A percentile compares a stretch with the other conserved stretches of the same genome.
Evolutionary conservation across 73 alveolate species (phyloP).

Genomic region (Urostyla sp.): DNA sequence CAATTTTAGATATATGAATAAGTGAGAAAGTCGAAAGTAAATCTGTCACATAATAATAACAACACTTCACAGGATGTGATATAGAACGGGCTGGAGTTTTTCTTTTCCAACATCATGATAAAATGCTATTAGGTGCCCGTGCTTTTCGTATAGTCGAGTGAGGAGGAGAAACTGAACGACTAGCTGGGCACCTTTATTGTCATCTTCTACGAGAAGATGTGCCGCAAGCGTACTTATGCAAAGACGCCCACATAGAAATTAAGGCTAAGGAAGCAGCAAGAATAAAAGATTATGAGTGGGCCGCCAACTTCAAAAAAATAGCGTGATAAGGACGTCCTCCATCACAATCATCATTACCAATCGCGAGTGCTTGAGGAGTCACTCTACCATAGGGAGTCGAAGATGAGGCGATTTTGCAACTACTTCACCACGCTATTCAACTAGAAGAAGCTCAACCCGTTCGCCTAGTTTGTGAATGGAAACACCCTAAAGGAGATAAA

Average conservation of each 20-base stretch:
- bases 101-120: conserved; percentile 55
- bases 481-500: conserved; percentile 15
- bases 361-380: conserved; percentile 42
- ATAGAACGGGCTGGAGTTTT: conserved; percentile 50
- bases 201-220: conserved; percentile 46
- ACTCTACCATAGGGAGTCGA: conserved; percentile 42
- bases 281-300: too few relatives aligned
- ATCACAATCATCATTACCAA: not conserved
- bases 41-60: not conserved
- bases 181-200: conserved; percentile 34
- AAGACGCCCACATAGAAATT: conserved; percentile 34
- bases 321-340: not conserved
- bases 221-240: conserved; percentile 56
- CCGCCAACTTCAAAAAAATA: not conserved
- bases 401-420: conserved; percentile 59
- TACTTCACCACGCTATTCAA: conserved; percentile 54
- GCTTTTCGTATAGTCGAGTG: conserved; percentile 34
- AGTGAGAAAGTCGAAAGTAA: not conserved
- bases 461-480: conserved; percentile 43
- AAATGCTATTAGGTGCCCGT: conserved; percentile 55
- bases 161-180: conserved; percentile 6
- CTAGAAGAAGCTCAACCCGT: conserved; percentile 52
- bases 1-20: too few relatives aligned
- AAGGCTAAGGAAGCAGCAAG: conserved; percentile 22
- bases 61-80: not conserved